A percentile compares a stretch with the other conserved stretches of the same genome.
Evolutionary conservation across 306 rosid species (phyloP).

Genomic region (Fagus crenata): DNA sequence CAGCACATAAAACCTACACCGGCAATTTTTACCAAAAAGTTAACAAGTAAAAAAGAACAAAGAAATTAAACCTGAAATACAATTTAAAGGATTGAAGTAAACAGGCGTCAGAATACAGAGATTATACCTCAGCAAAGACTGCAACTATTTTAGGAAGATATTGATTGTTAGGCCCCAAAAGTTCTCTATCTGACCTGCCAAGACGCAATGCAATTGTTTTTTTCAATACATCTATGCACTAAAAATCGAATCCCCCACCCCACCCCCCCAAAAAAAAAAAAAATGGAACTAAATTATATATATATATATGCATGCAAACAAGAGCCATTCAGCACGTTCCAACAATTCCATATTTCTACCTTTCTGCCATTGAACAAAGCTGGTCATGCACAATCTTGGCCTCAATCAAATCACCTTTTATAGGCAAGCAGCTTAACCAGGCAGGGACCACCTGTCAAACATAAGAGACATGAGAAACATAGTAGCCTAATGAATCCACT

Average conservation of each 20-base stretch:
- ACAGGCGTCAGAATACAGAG: not conserved
- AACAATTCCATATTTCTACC: constrained; percentile 37
- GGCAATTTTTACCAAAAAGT: not conserved
- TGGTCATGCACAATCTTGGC: constrained; percentile 72
- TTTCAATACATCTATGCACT: constrained; percentile 11
- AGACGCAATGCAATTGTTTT: not conserved
- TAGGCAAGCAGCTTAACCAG: constrained; percentile 68
- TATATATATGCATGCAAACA: not conserved
- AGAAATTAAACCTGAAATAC: constrained; percentile 5
- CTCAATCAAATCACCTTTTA: constrained; percentile 72
- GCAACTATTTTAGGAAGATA: constrained; percentile 69
- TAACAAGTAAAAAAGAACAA: not conserved
- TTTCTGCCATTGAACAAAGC: constrained; percentile 73
- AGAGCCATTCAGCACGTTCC: constrained; percentile 20
- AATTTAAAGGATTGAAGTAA: constrained; percentile 5
- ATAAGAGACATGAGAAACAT: constrained; percentile 6
- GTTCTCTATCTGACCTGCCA: constrained; percentile 68
- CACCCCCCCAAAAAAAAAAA: not conserved
- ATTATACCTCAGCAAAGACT: constrained; percentile 67
- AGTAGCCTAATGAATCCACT: constrained; percentile 7
- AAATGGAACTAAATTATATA: not conserved
- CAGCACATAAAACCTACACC: constrained; percentile 79
- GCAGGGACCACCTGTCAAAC: constrained; percentile 64
- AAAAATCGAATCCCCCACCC: not conserved
- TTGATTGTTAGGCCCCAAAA: constrained; percentile 67